These are phyloP conservation scores for Butyriboletus loyo DNA, from an alignment of 768 basidiomycete genomes.

Conservation along the genomic window DNA sequence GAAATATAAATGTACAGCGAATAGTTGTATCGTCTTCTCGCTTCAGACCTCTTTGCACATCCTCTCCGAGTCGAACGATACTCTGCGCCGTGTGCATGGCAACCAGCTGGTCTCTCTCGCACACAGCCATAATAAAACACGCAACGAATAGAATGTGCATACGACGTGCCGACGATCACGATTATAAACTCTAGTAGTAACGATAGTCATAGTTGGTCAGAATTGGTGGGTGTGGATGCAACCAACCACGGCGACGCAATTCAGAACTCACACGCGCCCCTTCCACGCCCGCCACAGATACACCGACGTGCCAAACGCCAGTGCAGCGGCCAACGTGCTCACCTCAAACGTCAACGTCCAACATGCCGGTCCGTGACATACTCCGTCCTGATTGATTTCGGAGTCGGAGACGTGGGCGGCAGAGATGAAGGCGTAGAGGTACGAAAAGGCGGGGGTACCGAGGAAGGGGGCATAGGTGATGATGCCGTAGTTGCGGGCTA, in stretches of 20 bases:
- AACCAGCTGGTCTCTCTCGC: too few relatives aligned
- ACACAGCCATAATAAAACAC: too few relatives aligned
- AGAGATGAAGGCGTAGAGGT: conserved; percentile 71
- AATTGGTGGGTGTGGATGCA: neutral
- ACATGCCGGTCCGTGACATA: conserved; percentile 60
- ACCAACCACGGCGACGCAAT: neutral
- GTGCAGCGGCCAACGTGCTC: conserved; percentile 38
- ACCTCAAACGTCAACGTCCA: conserved; percentile 68
- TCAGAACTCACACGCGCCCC: conserved; percentile 41
- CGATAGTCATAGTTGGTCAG: neutral
- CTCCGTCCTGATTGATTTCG: conserved; percentile 5
- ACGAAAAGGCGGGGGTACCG: conserved; percentile 75
- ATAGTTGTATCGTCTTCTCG: too few relatives aligned
- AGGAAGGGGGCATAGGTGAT: conserved; percentile 73
- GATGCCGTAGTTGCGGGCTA: conserved; percentile 76
- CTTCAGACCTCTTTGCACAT: too few relatives aligned
- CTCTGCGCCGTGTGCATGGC: too few relatives aligned
- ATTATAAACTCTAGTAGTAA: neutral
- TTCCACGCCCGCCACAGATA: conserved; percentile 66
- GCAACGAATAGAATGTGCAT: neutral
- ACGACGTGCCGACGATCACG: neutral
- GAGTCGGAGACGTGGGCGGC: conserved; percentile 42
- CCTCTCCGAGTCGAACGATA: too few relatives aligned
- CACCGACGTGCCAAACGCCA: conserved; percentile 44
- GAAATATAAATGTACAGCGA: too few relatives aligned